Evolutionary conservation across 192 early-diverging fungal genomes (phyloP), one percentile per base, ranked within the genome.

Genomic region (Podila verticillata): DNA sequence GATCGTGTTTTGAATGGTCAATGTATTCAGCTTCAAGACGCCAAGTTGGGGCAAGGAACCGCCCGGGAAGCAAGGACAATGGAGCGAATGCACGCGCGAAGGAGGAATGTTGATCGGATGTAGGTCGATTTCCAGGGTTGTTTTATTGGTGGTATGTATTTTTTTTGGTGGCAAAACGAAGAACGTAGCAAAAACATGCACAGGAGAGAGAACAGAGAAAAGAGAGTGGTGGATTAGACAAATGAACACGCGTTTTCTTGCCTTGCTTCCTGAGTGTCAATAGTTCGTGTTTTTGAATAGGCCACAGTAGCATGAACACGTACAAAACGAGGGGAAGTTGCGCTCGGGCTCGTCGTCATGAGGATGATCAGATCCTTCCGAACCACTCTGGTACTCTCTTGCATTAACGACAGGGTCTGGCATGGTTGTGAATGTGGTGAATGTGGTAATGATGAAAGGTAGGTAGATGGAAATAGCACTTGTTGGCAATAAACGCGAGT

Each of bases 1-100:
- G 68, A 77, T 87, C 84, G 30, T 85, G 83, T 63, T 82, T 82
- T 22, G 88, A 89, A 35, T 78, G 81, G 78, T 89, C 88, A 65
- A 87, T 73, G 56, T 86, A 80, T 44, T 87, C 88, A 61, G 75
- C 84, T 70, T 48, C 49, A 20, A 15, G 61, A 34, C 28, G 31
- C 32, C 32, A 57, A 36, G 20, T 32, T 32, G 8, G n/a, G 36
- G 51, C 17, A 44, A 32, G 31, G 31, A 49, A 63, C 4, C 7
- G 30, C 29, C 24, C 32, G 19, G 13, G 31, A 31, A 63, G 17
- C 13, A 35, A 57, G 35, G 47, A 39, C 28, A 56, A 34, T 10
- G 5, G n/a, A 22, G n/a, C 35, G 47, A 30, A 71, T 22, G 34
- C 28, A 60, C 24, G 47, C n/a, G n/a, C n/a, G 61, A 7, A 56